Evolutionary conservation across 208 protist species (phyloP), one percentile per base, ranked within the genome.

Genomic region (Crithidia brevicula): DNA sequence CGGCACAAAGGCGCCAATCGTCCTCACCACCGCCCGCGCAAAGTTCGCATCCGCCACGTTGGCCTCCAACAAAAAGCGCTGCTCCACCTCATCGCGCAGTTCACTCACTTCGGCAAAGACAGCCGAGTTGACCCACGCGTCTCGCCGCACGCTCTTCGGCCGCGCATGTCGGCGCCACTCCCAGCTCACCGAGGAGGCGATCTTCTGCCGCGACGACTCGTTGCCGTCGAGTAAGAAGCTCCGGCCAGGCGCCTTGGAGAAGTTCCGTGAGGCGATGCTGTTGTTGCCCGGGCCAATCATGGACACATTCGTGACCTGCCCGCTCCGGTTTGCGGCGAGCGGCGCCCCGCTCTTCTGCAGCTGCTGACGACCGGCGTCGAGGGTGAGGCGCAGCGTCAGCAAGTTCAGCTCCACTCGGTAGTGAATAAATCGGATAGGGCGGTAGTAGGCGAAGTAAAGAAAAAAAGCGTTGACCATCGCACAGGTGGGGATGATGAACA

Each of bases 381-480:
- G 27, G 18, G 68, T 82, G 20, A 75, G 16, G 0, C 70, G 70
- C 15, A 85, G 65, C 16, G 79, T 75, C 13, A 84, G 59, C 36
- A 79, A n/a, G 60, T 85, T 87, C 56, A 81, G 65, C 56, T 93
- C 85, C 42, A 92, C 77, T 5, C 86, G 81, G 66, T 85, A 94
- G 47, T 89, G 80, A 18, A 85, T 69, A 51, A 78, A 77, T 4
- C 88, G 87, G 7, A 94, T 23, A 15, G 81, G 86, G 6, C 88
- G 87, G 66, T 96, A 94, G 72, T 93, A 91, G 40, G 75, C 75
- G 34, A 90, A 80, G 67, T 94, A 96, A 4, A 93, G 54, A 49
- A 84, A 88, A 1, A 91, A 27, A 2, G 61, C 62, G 54, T 93
- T 88, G 3, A 77, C 40, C 33, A 42, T 27, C 7, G 72, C 78